Conservation (phyloP, 164 flowering plant species). For the Kalanchoe fedtschenkoi region DNA sequence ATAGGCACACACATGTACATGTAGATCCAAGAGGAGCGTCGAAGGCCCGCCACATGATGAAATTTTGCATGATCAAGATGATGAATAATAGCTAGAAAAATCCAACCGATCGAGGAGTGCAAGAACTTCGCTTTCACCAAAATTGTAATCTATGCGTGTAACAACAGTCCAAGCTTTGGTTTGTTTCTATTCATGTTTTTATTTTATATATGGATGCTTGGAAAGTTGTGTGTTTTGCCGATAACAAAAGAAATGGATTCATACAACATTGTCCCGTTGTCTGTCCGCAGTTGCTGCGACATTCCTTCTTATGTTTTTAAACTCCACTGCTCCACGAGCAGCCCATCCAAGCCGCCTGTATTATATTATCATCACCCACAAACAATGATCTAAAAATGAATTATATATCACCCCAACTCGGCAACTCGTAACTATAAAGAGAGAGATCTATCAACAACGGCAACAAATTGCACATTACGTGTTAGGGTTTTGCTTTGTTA, state of each 20-base stretch:
- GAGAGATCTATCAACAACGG: neutral
- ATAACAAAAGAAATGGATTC: neutral
- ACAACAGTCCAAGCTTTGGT: neutral
- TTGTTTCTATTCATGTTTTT: neutral
- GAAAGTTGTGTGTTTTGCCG: neutral
- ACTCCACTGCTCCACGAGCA: neutral
- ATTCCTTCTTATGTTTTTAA: neutral
- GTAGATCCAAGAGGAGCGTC: neutral
- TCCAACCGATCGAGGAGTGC: neutral
- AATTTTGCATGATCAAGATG: neutral
- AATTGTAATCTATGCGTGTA: neutral
- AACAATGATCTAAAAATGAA: too few relatives aligned
- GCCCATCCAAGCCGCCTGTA: neutral
- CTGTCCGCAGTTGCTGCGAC: neutral
- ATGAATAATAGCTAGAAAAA: neutral
- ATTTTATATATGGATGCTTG: neutral
- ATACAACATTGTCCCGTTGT: neutral
- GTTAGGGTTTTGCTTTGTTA: too few relatives aligned
- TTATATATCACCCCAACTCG: too few relatives aligned
- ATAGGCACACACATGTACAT: neutral
- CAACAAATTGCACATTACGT: too few relatives aligned
- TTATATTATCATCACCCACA: too few relatives aligned
- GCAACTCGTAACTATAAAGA: too few relatives aligned
- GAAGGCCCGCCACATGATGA: neutral
- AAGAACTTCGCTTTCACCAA: neutral